Conservation (phyloP, 768 basidiomycete genomes). For the Naematelia aurantialba region DNA sequence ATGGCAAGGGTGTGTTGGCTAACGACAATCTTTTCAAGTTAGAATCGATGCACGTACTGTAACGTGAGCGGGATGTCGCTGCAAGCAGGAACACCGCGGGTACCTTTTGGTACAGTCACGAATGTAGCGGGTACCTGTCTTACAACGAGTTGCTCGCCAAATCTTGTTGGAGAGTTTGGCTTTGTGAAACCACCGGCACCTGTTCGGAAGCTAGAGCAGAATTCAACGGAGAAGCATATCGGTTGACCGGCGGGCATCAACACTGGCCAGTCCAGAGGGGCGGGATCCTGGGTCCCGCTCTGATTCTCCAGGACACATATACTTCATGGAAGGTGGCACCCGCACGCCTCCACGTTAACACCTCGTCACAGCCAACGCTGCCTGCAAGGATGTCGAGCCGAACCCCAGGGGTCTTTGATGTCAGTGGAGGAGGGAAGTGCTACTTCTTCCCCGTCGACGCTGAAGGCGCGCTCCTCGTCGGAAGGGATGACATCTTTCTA, state of each 20-base stretch:
- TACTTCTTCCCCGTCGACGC: background rate
- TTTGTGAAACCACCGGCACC: too few relatives aligned
- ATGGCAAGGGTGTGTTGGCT: background rate
- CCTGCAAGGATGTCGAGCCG: background rate
- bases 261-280: background rate
- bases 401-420: background rate
- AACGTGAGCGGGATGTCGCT: background rate
- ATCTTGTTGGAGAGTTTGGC: too few relatives aligned
- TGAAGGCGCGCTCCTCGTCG: background rate
- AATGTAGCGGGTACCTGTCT: too few relatives aligned
- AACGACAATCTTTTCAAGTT: background rate
- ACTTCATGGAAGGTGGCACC: background rate
- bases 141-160: too few relatives aligned
- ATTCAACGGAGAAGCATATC: background rate
- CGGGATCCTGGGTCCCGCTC: background rate
- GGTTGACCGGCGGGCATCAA: too few relatives aligned
- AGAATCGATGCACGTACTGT: background rate
- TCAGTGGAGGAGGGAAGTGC: background rate
- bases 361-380: background rate
- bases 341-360: background rate
- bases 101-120: background rate
- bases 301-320: too few relatives aligned
- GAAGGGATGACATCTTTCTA: background rate
- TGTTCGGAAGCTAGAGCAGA: background rate
- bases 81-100: background rate